Evolutionary conservation across 179 eudicot species (phyloP).

Genomic region (Silene noctiflora): DNA sequence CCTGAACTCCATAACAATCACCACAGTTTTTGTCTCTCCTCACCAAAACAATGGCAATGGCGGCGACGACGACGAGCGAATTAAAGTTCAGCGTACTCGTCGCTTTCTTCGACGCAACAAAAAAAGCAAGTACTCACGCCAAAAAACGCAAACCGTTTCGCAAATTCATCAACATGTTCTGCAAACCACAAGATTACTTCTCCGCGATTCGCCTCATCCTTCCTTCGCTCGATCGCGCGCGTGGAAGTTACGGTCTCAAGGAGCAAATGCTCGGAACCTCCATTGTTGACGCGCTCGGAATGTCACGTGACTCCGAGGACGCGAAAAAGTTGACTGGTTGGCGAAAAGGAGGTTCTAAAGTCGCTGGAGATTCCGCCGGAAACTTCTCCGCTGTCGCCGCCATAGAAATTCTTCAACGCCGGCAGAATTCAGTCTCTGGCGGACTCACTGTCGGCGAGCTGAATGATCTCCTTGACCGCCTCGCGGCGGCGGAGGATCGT

Average conservation of each 20-base stretch:
- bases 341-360: constrained; percentile 79
- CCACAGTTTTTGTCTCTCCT: background rate
- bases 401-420: constrained; percentile 61
- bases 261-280: constrained; percentile 70
- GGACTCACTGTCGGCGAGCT: constrained; percentile 55
- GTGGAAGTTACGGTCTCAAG: constrained; percentile 81
- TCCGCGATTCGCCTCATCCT: constrained; percentile 63
- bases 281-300: constrained; percentile 73
- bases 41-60: constrained; percentile 8
- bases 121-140: constrained; percentile 36
- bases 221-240: constrained; percentile 74
- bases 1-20: constrained; percentile 4
- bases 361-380: constrained; percentile 71
- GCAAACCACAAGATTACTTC: constrained; percentile 66
- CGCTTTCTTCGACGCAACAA: constrained; percentile 41
- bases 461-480: constrained; percentile 73
- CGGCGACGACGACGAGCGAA: constrained; percentile 18
- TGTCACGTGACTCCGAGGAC: constrained; percentile 78
- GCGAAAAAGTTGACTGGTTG: constrained; percentile 69
- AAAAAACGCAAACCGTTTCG: constrained; percentile 73
- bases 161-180: constrained; percentile 62
- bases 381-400: constrained; percentile 72
- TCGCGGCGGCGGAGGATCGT: constrained; percentile 54
- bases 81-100: constrained; percentile 64
- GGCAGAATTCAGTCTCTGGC: constrained; percentile 69